A percentile compares a stretch with the other conserved stretches of the same genome.
Conservation (phyloP, 768 basidiomycete species). For the Suillus variegatus region DNA sequence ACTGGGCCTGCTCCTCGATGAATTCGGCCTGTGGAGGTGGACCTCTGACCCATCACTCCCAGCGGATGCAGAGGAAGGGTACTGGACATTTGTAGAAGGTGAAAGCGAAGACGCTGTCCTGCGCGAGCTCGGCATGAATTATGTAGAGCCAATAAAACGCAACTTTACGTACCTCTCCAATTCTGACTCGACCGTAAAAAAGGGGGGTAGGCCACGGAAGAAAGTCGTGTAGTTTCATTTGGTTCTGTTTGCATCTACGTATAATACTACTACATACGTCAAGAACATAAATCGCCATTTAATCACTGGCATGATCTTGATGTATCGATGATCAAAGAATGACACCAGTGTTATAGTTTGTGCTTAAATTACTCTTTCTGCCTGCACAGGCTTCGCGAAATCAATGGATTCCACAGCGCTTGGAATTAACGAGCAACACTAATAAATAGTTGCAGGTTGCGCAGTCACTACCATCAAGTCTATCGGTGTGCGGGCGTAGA, state of each 20-base stretch:
- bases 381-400: too few species aligned
- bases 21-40: slow-evolving; percentile 70
- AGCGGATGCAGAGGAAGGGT: slow-evolving; percentile 28
- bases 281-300: background rate
- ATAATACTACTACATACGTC: background rate
- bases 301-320: background rate
- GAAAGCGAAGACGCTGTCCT: slow-evolving; percentile 49
- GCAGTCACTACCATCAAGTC: too few species aligned
- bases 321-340: too few species aligned
- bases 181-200: background rate
- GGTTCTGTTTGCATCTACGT: background rate
- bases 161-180: slow-evolving; percentile 31
- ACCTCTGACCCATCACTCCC: slow-evolving; percentile 7
- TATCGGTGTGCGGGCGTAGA: too few species aligned
- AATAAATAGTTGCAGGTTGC: too few species aligned
- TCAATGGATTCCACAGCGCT: too few species aligned
- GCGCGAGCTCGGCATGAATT: slow-evolving; percentile 43
- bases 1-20: slow-evolving; percentile 53
- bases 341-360: too few species aligned
- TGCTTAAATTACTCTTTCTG: too few species aligned
- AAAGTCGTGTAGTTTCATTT: background rate
- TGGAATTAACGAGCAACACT: too few species aligned
- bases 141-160: slow-evolving; percentile 40
- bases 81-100: slow-evolving; percentile 49
- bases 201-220: slow-evolving; percentile 12